Conservation (phyloP, 2,329 filamentous ascomycete species). For the Fusarium euwallaceae region DNA sequence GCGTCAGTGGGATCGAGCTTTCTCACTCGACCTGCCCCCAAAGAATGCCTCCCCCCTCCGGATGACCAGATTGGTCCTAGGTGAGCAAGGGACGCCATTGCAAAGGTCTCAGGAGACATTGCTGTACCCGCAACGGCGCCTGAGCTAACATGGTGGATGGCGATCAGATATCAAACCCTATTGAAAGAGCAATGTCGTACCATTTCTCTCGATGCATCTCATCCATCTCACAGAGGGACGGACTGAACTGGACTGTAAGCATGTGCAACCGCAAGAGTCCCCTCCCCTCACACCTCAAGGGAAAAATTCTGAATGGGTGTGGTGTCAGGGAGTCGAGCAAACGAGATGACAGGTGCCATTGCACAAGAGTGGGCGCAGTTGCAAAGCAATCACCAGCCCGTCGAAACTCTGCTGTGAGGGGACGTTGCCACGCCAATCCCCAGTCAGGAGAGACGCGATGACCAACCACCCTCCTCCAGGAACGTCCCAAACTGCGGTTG, state of each 20-base stretch:
- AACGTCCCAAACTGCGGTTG: constrained; percentile 28
- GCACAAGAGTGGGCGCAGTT: constrained; percentile 21
- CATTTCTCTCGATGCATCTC: not conserved
- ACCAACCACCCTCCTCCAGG: constrained; percentile 35
- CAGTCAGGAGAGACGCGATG: constrained; percentile 13
- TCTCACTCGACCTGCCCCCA: not conserved
- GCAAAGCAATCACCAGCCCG: constrained; percentile 19
- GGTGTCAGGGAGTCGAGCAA: constrained; percentile 34
- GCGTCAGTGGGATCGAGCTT: not conserved
- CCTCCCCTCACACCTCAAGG: constrained; percentile 8
- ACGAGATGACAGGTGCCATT: constrained; percentile 34
- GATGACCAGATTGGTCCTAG: constrained; percentile 5
- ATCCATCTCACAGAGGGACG: not conserved
- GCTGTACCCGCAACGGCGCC: constrained; percentile 20
- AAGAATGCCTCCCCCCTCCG: not conserved
- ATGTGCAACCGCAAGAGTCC: constrained; percentile 20
- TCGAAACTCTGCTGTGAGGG: constrained; percentile 35
- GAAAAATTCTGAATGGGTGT: constrained; percentile 31
- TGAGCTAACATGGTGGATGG: constrained; percentile 29
- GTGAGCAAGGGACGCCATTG: not conserved
- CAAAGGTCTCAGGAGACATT: constrained; percentile 52
- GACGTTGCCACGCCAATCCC: constrained; percentile 34
- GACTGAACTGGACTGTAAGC: not conserved
- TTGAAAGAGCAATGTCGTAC: not conserved
- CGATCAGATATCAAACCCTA: constrained; percentile 26